Base-by-base conservation (phyloP, 2,329 filamentous ascomycete species). In the Paracoccidioides lutzii region DNA sequence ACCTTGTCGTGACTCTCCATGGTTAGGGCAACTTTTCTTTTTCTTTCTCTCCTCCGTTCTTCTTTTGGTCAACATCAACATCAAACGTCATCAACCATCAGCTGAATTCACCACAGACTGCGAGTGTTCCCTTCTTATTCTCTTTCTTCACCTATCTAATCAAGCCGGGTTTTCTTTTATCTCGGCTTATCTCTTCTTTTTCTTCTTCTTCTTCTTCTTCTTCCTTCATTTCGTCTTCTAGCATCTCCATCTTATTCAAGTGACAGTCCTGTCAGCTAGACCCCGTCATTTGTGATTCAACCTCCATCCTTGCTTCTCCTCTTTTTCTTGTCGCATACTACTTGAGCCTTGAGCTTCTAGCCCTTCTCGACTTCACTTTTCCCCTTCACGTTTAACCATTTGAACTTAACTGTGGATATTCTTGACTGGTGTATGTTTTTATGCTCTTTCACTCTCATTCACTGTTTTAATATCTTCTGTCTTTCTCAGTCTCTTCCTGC, bases 341-440 rank as follows among this genome's bases (percentile, higher is more conserved):
- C 44, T 46, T 46, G 44, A 46, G 12, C 28, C 30, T 22, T 35
- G 44, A 46, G 44, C 44, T 14, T 38, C 7, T 12, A 22, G 12
- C 7, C 15, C 22, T 15, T 28, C 45, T 35, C 45, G 5, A 35
- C 45, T 30, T 44, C 32, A 10, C 32, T 32, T 49, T 7, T 49
- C 46, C 33, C 33, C 46, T 44, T 46, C 43, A 15, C 48, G 15
- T 22, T 40, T 41, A n/a, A 4, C 14, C 12, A 22, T n/a, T 14
- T 14, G 22, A 2, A 22, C 22, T 37, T 28, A 33, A 55, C 49
- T 35, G 53, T 52, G 45, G 53, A 56, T 56, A 57, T 58, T 58
- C 58, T 58, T 59, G 41, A 57, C 32, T 58, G 59, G 58, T 58
- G 59, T 59, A 49, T 50, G 57, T 46, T 45, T 53, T 53, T 40